Evolutionary conservation across 306 rosid genomes (phyloP).

Genomic region (Luffa aegyptiaca): DNA sequence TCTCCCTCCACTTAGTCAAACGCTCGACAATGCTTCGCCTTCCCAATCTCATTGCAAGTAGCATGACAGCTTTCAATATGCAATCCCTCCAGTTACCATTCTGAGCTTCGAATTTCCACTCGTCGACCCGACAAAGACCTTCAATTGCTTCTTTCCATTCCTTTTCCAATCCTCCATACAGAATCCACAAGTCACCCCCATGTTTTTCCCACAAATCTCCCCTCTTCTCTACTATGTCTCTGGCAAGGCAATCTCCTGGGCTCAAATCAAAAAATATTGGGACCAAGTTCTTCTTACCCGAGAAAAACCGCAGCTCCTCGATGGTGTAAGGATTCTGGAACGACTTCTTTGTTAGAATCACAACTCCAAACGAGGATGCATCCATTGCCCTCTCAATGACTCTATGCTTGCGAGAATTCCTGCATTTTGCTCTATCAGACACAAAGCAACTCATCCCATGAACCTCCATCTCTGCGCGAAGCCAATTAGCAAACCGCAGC

Average conservation of each 20-base stretch:
- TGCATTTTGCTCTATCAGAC: conserved; percentile 61
- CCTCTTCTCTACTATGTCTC: conserved; percentile 84
- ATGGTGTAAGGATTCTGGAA: conserved; percentile 72
- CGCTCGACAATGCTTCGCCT: conserved; percentile 71
- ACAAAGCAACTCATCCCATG: conserved; percentile 81
- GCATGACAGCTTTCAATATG: conserved; percentile 50
- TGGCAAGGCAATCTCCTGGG: conserved; percentile 65
- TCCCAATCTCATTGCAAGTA: conserved; percentile 59
- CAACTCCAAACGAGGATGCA: conserved; percentile 71
- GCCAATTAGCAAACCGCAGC: conserved; percentile 67
- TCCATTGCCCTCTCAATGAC: conserved; percentile 76
- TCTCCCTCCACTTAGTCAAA: conserved; percentile 67
- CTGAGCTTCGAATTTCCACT: conserved; percentile 77
- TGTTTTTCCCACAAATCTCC: conserved; percentile 82
- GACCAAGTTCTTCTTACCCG: conserved; percentile 72
- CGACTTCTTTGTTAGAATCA: conserved; percentile 68
- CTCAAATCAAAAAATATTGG: conserved; percentile 77
- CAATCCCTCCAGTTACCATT: conserved; percentile 92
- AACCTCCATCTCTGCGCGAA: conserved; percentile 68
- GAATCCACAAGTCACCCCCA: conserved; percentile 77
- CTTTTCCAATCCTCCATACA: conserved; percentile 68
- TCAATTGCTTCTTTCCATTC: conserved; percentile 81
- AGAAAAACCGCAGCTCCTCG: conserved; percentile 62
- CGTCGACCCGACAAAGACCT: conserved; percentile 66
- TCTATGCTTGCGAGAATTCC: conserved; percentile 50